Evolutionary conservation across 768 basidiomycete genomes (phyloP).

Genomic region (Suillus lakei): DNA sequence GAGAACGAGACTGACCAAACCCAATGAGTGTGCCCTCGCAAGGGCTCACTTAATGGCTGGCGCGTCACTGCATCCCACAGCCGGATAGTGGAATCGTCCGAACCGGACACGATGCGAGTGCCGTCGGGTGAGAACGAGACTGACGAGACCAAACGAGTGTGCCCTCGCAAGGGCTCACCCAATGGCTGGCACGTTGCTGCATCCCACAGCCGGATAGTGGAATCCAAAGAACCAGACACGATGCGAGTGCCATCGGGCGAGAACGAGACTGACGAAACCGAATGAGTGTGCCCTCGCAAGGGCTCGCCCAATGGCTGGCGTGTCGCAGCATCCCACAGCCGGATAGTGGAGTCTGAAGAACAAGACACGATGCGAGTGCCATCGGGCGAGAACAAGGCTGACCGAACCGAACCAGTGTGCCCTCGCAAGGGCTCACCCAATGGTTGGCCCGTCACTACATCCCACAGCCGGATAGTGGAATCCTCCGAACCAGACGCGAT

Average conservation of each 20-base stretch:
- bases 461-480: conserved; percentile 18
- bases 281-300: conserved; percentile 16
- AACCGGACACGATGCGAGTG: neutral
- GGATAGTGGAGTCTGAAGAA: conserved; percentile 1
- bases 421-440: conserved; percentile 9
- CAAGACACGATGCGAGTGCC: conserved; percentile 17
- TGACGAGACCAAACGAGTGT: neutral
- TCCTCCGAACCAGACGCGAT: conserved; percentile 14
- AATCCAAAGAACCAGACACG: conserved; percentile 22
- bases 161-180: neutral
- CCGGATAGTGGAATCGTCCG: conserved; percentile 3
- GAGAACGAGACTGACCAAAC: neutral
- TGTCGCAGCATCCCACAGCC: conserved; percentile 14
- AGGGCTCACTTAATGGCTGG: conserved; percentile 15
- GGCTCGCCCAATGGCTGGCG: conserved; percentile 3
- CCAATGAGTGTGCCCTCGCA: neutral
- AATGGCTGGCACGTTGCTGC: neutral
- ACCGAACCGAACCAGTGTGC: conserved; percentile 3
- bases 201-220: conserved; percentile 23
- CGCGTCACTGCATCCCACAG: conserved; percentile 19
- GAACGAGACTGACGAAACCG: conserved; percentile 21
- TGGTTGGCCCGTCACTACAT: conserved; percentile 5
- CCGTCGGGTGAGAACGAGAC: conserved; percentile 9
- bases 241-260: conserved; percentile 22
- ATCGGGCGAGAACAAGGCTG: conserved; percentile 19